Evolutionary conservation across 2,329 filamentous ascomycete species (phyloP), one percentile per base, ranked within the genome.

Genomic region (Chalaropsis ovoidea): DNA sequence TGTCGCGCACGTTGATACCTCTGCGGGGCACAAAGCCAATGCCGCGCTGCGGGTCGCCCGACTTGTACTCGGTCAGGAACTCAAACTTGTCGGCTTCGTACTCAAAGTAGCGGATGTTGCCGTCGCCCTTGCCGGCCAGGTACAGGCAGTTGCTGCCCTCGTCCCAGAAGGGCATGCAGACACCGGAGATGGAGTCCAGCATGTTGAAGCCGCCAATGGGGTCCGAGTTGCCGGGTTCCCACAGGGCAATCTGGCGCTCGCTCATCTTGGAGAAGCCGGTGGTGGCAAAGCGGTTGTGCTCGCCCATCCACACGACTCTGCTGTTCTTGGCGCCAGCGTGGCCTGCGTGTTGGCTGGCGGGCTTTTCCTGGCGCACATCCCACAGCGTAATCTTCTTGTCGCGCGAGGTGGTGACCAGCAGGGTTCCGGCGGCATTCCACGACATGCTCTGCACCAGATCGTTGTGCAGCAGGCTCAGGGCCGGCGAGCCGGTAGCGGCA

Each of bases 91-190:
- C 93, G 77, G 97, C 95, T 74, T 95, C 89, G 73, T 95, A 95
- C 77, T 99, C 94, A 75, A 89, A 99, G 81, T 99, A 99, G 69
- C 94, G 92, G 73, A 99, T 99, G 77, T 99, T 99, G 73, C 94
- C 94, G 74, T 99, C 94, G 76, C 93, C 94, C 80, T 97, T 97
- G 74, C 94, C 94, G 72, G 94, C 94, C 73, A 99, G 83, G 77
- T 96, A 99, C 73, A 99, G 80, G 75, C 90, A 95, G 78, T 94
- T 91, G 63, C 90, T 96, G 68, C 92, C 90, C 68, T 97, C 93
- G 74, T 99, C 94, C 94, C 94, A 99, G 83, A 99, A 97, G 41
- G 94, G 94, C 90, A 99, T 96, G 82, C 91, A 95, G 68, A 99
- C 92, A 74, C 94, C 94, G 58, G 93, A 96, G 72, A 96, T 96